These are phyloP conservation scores for Zygosaccharomyces pseudorouxii DNA, from an alignment of 805 yeast species.

Conservation along the genomic window DNA sequence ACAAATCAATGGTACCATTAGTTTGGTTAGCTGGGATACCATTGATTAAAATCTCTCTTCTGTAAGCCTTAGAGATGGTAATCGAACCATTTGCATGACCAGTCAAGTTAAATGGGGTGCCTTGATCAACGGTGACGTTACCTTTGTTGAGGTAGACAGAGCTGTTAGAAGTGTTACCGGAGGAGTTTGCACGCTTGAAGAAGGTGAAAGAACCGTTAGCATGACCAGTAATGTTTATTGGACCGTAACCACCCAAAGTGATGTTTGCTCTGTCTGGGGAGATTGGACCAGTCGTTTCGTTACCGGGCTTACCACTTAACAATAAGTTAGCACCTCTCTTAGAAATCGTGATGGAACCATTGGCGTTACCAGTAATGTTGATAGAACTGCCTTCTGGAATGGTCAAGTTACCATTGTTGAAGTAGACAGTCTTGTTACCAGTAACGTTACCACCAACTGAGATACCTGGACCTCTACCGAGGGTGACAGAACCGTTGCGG, in stretches of 20 bases:
- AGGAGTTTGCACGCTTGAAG: not conserved
- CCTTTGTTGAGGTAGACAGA: not conserved
- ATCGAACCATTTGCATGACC: not conserved
- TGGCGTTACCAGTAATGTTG: slow-evolving; percentile 1
- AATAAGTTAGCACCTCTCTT: not conserved
- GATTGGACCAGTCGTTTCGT: not conserved
- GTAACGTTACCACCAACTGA: not conserved
- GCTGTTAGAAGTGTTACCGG: not conserved
- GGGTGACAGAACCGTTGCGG: not conserved
- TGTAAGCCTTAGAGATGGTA: not conserved
- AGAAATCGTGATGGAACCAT: slow-evolving; percentile 1
- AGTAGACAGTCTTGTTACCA: not conserved
- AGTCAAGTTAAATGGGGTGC: not conserved
- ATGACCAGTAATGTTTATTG: not conserved
- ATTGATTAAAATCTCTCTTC: not conserved
- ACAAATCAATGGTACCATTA: slow-evolving; percentile 2
- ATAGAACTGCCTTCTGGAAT: not conserved
- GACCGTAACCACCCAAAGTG: not conserved
- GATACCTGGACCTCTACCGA: too few relatives aligned
- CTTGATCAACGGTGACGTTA: not conserved
- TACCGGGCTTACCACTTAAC: not conserved
- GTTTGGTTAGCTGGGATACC: not conserved
- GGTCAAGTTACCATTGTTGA: not conserved
- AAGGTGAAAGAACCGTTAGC: slow-evolving; percentile 1
- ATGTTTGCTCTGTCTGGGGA: not conserved